Evolutionary conservation across 2,329 filamentous ascomycete genomes (phyloP), one percentile per base, ranked within the genome.

Genomic region (Colletotrichum karsti): DNA sequence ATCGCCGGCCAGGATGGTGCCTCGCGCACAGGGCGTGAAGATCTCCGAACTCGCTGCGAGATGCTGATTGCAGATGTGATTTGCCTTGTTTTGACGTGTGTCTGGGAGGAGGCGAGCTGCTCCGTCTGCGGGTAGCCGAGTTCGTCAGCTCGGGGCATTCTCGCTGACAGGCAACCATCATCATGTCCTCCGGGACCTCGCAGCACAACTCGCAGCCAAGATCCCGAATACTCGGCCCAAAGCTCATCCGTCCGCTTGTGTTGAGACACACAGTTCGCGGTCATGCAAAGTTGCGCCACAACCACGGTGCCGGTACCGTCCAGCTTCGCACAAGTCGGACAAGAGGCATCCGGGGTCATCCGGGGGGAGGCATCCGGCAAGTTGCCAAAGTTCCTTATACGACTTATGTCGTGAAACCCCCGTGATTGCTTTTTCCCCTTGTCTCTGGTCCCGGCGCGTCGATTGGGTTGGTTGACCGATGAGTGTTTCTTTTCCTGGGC

Each of bases 201-300:
- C 61, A 70, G 56, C 60, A 53, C 63, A 51, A 39, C 33, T 51
- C 54, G 35, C 35, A n/a, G 53, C 10, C 24, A 37, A 10, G n/a
- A 24, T 30, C 44, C 28, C 39, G 44, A 39, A 24, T 10, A 50
- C 46, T 50, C 26, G 26, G 26, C 46, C 33, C 5, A 35, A 35
- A 59, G 33, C 37, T 30, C 7, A n/a, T 60, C 10, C 26, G 42
- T 24, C 39, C 30, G 35, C 44, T 15, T 41, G 26, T 24, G 44
- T 54, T 26, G 30, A 41, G 41, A 12, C 20, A 12, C 24, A 28
- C 7, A n/a, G 12, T n/a, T 15, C 37, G 41, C 50, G 18, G 61
- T 66, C 37, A 63, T 62, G 68, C 68, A 70, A 65, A 63, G 50
- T 70, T 70, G 53, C 58, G 70, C 68, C 70, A 64, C 70, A 57